phyloP scores from a whole-genome alignment of 2,329 filamentous ascomycete species.

The Fusarium bulbicola region DNA sequence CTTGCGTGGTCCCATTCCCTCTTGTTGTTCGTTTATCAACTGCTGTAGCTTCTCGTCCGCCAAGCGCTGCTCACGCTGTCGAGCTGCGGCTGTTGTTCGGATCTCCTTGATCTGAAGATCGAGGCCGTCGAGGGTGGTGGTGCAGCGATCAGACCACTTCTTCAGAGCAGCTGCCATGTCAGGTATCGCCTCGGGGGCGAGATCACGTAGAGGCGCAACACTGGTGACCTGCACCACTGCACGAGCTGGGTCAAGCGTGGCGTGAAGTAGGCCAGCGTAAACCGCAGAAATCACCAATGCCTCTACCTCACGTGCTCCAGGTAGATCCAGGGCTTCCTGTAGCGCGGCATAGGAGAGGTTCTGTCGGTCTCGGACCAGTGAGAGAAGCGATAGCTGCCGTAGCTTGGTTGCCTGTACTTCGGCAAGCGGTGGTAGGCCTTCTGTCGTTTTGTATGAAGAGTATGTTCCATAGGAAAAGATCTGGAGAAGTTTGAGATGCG shows the following conservation, averaged over 20 bases:
- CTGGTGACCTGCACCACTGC: constrained; percentile 80
- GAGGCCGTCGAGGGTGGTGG: constrained; percentile 75
- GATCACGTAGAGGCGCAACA: constrained; percentile 86
- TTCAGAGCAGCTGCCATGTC: constrained; percentile 73
- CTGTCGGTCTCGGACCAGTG: constrained; percentile 73
- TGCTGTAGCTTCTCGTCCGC: constrained; percentile 59
- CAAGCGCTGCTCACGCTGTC: constrained; percentile 60
- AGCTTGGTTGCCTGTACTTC: constrained; percentile 83
- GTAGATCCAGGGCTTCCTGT: constrained; percentile 71
- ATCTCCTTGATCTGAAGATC: constrained; percentile 78
- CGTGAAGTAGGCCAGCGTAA: constrained; percentile 83
- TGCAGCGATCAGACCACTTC: constrained; percentile 83
- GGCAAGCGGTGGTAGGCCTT: constrained; percentile 74
- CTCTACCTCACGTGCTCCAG: constrained; percentile 77
- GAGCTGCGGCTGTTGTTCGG: constrained; percentile 63
- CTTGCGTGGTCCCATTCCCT: constrained; percentile 48
- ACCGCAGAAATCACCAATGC: constrained; percentile 86
- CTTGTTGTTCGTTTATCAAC: constrained; percentile 58
- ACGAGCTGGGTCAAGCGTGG: constrained; percentile 82
- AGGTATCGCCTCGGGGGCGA: constrained; percentile 76
- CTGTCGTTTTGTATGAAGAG: constrained; percentile 68
- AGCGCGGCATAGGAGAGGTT: constrained; percentile 80
- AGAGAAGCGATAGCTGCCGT: constrained; percentile 87
- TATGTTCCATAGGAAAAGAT: constrained; percentile 96
- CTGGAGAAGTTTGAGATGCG: constrained; percentile 77